Evolutionary conservation across 805 yeast species (phyloP).

Genomic region (Lachancea dasiensis): DNA sequence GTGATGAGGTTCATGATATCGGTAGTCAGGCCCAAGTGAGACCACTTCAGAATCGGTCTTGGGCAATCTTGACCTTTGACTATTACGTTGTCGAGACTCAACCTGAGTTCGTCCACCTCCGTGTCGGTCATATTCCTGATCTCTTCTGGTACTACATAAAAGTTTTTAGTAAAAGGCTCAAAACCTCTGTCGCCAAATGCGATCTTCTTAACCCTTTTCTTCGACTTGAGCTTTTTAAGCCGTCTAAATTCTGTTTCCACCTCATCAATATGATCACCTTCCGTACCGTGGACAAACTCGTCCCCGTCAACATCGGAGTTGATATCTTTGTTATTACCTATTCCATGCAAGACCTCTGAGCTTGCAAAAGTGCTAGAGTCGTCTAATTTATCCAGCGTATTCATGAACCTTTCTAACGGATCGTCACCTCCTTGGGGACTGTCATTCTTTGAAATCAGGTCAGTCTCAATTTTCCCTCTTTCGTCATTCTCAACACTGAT

Average conservation of each 20-base stretch:
- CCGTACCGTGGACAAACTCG: slow-evolving; percentile 26
- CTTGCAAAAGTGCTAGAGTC: too few species aligned
- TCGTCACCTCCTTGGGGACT: slow-evolving; percentile 31
- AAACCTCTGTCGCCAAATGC: slow-evolving; percentile 34
- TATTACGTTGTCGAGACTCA: slow-evolving; percentile 56
- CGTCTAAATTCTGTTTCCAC: slow-evolving; percentile 34
- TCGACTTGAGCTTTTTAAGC: slow-evolving; percentile 35
- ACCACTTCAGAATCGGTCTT: slow-evolving; percentile 69
- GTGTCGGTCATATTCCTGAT: slow-evolving; percentile 41
- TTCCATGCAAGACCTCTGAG: too few species aligned
- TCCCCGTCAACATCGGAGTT: slow-evolving; percentile 28
- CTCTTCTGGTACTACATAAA: slow-evolving; percentile 59
- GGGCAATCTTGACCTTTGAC: slow-evolving; percentile 55
- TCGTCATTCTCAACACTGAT: background rate
- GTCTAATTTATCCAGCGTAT: slow-evolving; percentile 13
- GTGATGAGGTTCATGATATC: slow-evolving; percentile 48
- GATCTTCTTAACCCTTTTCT: slow-evolving; percentile 31
- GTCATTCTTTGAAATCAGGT: background rate
- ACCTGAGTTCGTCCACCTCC: slow-evolving; percentile 51
- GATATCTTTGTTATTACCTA: too few species aligned
- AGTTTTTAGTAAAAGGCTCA: slow-evolving; percentile 51
- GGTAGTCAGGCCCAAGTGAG: slow-evolving; percentile 71
- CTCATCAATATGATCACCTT: slow-evolving; percentile 33
- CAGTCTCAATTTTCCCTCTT: background rate
- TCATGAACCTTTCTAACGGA: slow-evolving; percentile 45